Conservation (phyloP, 148 eudicot species). For the Chenopodium quinoa region DNA sequence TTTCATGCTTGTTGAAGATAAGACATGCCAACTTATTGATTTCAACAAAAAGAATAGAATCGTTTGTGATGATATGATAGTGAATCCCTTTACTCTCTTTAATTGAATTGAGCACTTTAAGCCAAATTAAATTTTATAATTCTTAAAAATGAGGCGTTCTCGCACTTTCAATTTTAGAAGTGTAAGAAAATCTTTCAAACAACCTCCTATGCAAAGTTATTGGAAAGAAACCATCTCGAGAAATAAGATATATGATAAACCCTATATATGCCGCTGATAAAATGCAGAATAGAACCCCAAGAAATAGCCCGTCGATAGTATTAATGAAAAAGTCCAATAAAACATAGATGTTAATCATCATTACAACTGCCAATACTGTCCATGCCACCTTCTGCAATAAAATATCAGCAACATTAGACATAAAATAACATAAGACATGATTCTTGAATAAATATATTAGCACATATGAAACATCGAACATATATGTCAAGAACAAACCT, state of each 20-base stretch:
- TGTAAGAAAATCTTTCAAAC: conserved; percentile 12
- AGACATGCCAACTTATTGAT: too few species aligned
- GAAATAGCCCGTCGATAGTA: conserved; percentile 43
- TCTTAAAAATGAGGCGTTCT: background rate
- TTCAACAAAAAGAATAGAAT: background rate
- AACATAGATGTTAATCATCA: conserved; percentile 76
- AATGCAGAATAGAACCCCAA: conserved; percentile 35
- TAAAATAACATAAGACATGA: background rate
- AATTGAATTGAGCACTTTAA: background rate
- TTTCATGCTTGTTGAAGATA: background rate
- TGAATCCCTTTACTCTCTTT: background rate
- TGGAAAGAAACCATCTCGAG: conserved; percentile 38
- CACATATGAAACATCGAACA: background rate
- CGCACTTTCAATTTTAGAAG: background rate
- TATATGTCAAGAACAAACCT: conserved; percentile 40
- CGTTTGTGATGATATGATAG: background rate
- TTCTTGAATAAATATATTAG: too few species aligned
- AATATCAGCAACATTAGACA: background rate
- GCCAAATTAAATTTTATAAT: background rate
- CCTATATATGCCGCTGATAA: conserved; percentile 48
- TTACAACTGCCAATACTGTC: conserved; percentile 65
- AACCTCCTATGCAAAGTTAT: conserved; percentile 19
- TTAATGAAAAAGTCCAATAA: conserved; percentile 64
- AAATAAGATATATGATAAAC: conserved; percentile 64
- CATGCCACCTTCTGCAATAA: conserved; percentile 57